phyloP scores from a whole-genome alignment of 306 rosid genomes.

The Cucurbita pepo region DNA sequence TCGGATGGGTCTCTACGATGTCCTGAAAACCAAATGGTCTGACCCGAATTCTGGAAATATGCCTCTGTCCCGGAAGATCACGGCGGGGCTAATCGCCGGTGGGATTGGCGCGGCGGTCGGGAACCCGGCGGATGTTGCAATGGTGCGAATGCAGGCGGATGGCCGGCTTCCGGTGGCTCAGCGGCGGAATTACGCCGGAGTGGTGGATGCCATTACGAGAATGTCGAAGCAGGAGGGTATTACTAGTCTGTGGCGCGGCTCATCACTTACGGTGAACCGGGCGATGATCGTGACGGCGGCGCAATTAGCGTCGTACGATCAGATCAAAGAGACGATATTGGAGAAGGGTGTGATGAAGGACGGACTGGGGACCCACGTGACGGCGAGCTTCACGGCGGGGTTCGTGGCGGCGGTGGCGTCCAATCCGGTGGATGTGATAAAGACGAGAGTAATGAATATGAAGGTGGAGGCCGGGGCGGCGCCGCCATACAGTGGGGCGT shows the following conservation, averaged over 20 bases:
- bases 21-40: conserved; percentile 37
- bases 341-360: conserved; percentile 41
- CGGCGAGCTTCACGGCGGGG: conserved; percentile 77
- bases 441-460: conserved; percentile 87
- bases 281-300: conserved; percentile 95
- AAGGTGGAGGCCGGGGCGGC: conserved; percentile 39
- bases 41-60: conserved; percentile 31
- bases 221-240: conserved; percentile 58
- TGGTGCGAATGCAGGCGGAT: conserved; percentile 91
- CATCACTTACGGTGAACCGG: conserved; percentile 72
- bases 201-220: conserved; percentile 43
- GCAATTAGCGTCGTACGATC: conserved; percentile 68
- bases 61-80: conserved; percentile 25
- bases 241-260: conserved; percentile 76
- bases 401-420: conserved; percentile 85
- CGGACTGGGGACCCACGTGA: conserved; percentile 62
- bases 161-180: conserved; percentile 46
- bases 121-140: conserved; percentile 79
- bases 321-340: conserved; percentile 49
- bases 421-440: conserved; percentile 78
- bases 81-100: conserved; percentile 52
- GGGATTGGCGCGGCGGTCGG: conserved; percentile 73
- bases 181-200: conserved; percentile 57
- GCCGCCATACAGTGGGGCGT: conserved; percentile 50
- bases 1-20: conserved; percentile 2